A percentile compares a stretch with the other conserved stretches of the same genome.
Conservation (phyloP, 352 stramenopile genomes). For the Phytopythium litorale region DNA sequence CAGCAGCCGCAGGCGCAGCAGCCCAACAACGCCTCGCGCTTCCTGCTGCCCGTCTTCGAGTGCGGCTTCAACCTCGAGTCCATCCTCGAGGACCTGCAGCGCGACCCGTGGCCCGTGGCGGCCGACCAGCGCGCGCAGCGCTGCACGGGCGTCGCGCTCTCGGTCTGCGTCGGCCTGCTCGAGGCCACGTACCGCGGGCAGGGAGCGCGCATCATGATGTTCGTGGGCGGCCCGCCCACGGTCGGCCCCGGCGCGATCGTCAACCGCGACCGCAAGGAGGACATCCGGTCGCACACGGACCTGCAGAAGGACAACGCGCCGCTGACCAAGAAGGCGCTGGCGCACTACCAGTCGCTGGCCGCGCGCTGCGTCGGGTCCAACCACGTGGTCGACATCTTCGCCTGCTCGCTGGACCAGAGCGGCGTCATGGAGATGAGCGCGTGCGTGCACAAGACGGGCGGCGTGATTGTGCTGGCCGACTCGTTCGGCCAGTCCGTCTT, state of each 20-base stretch:
- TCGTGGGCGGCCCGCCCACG: slow-evolving; percentile 96
- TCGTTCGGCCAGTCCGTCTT: slow-evolving; percentile 98
- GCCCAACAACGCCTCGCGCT: slow-evolving; percentile 88
- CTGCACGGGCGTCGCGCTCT: slow-evolving; percentile 96
- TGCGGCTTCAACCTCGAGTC: slow-evolving; percentile 96
- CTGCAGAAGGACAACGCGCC: slow-evolving; percentile 94
- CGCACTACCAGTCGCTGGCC: slow-evolving; percentile 95
- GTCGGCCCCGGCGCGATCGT: slow-evolving; percentile 96
- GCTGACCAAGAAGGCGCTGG: slow-evolving; percentile 93
- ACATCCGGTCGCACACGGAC: slow-evolving; percentile 97
- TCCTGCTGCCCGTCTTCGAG: slow-evolving; percentile 96
- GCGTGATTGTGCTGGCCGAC: slow-evolving; percentile 98
- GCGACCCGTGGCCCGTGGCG: slow-evolving; percentile 97
- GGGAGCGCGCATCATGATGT: slow-evolving; percentile 97
- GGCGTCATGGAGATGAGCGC: slow-evolving; percentile 98
- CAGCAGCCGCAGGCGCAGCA: slow-evolving; percentile 72
- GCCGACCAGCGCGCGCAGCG: slow-evolving; percentile 94
- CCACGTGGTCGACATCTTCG: slow-evolving; percentile 99
- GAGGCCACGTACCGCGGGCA: slow-evolving; percentile 95
- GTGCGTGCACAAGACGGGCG: slow-evolving; percentile 97
- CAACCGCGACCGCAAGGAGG: slow-evolving; percentile 92
- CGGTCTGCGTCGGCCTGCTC: slow-evolving; percentile 94
- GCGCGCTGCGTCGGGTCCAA: slow-evolving; percentile 89
- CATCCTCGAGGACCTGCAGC: slow-evolving; percentile 97
- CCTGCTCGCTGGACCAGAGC: slow-evolving; percentile 96